phyloP scores from a whole-genome alignment of 148 eudicot genomes.

The Rhododendron simsii region DNA sequence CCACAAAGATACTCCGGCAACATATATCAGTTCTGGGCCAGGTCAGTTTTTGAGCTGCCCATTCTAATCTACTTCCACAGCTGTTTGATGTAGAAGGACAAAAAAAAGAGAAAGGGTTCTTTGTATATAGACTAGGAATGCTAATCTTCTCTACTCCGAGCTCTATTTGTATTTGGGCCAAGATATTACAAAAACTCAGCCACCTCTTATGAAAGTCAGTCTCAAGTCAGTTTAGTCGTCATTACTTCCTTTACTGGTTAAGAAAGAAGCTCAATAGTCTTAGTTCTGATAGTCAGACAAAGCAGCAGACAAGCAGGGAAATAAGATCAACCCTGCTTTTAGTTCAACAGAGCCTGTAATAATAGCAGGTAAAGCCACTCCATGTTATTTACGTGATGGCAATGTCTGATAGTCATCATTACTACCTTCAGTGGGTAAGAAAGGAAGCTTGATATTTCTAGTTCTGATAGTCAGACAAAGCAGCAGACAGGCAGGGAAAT shows the following conservation, averaged over 20 bases:
- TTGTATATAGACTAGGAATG: background rate
- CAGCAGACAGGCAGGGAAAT: background rate
- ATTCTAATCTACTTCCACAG: background rate
- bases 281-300: background rate
- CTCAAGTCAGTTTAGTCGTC: background rate
- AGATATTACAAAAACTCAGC: background rate
- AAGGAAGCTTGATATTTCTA: background rate
- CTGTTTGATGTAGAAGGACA: background rate
- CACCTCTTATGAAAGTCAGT: background rate
- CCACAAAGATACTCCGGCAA: background rate
- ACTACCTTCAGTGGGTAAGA: background rate
- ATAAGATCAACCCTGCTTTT: background rate
- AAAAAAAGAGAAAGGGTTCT: background rate
- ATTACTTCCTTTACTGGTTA: background rate
- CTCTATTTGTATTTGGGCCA: background rate
- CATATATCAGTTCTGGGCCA: background rate
- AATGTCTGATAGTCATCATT: background rate
- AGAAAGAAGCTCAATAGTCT: background rate
- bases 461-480: background rate
- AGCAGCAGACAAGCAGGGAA: background rate
- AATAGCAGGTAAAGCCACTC: background rate
- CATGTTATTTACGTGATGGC: background rate
- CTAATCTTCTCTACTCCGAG: background rate
- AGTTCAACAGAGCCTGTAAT: background rate
- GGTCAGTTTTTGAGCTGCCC: background rate